These are phyloP conservation scores for Aspergillus fijiensis DNA, from an alignment of 2,329 filamentous ascomycete species.

Conservation along the genomic window DNA sequence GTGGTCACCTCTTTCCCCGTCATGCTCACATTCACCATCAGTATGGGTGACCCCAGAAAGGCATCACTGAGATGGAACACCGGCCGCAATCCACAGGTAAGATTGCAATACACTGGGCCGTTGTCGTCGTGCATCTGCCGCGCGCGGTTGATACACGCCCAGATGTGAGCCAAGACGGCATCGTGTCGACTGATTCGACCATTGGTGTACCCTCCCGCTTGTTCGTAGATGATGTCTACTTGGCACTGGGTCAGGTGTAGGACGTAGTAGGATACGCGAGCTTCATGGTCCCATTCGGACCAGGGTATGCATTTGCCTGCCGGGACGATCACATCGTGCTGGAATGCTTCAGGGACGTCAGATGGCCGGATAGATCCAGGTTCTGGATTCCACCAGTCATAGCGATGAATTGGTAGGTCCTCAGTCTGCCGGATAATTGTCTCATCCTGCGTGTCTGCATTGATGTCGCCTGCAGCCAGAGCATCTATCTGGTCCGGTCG, in stretches of 20 bases:
- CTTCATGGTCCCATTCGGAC: conserved; percentile 41
- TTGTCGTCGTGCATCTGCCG: conserved; percentile 27
- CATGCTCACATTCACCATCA: conserved; percentile 39
- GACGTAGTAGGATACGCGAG: conserved; percentile 32
- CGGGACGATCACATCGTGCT: conserved; percentile 28
- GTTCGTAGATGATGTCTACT: conserved; percentile 36
- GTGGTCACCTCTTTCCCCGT: conserved; percentile 10
- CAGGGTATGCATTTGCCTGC: conserved; percentile 41
- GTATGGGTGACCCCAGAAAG: conserved; percentile 49
- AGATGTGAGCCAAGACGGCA: conserved; percentile 49
- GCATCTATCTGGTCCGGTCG: conserved; percentile 43
- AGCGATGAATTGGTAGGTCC: conserved; percentile 47
- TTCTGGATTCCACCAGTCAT: conserved; percentile 46
- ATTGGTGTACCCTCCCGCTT: conserved; percentile 4
- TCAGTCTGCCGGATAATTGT: conserved; percentile 27
- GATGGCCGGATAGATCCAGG: conserved; percentile 11
- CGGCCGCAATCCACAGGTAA: conserved; percentile 44
- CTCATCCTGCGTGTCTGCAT: conserved; percentile 21
- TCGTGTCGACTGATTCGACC: conserved; percentile 44
- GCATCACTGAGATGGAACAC: conserved; percentile 41
- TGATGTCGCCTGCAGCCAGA: conserved; percentile 26
- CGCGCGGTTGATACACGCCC: conserved; percentile 47
- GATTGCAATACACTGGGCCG: conserved; percentile 41
- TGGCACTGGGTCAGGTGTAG: conserved; percentile 42
- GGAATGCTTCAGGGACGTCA: conserved; percentile 12